Conservation (phyloP, 331 rosid genomes). For the Pyracantha coccinea region DNA sequence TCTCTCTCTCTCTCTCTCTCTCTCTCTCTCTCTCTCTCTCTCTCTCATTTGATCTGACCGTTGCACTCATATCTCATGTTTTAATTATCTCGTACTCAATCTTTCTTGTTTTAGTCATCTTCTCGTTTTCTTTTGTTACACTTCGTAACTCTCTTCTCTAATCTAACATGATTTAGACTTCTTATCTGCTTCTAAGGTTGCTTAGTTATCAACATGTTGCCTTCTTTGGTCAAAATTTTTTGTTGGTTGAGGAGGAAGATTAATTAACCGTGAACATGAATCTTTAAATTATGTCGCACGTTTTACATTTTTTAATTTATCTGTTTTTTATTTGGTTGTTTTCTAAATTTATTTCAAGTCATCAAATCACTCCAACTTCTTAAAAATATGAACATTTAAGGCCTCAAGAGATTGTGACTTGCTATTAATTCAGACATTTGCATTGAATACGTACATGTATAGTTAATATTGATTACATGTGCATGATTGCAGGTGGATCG, state of each 20-base stretch:
- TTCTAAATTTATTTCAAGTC: not conserved
- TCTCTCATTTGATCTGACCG: not conserved
- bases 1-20: not conserved
- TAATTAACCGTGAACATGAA: not conserved
- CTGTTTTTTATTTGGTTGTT: not conserved
- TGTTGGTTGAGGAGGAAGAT: not conserved
- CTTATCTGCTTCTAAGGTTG: constrained; percentile 13
- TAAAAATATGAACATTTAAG: not conserved
- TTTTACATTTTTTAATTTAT: not conserved
- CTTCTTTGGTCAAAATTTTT: constrained; percentile 1
- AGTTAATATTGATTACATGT: not conserved
- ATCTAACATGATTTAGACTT: constrained; percentile 17
- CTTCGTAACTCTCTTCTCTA: not conserved
- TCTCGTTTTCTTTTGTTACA: constrained; percentile 2
- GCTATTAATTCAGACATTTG: not conserved
- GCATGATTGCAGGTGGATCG: constrained; percentile 64
- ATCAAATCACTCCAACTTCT: not conserved
- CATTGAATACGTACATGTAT: not conserved
- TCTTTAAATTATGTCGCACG: not conserved
- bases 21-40: not conserved
- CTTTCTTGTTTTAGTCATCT: constrained; percentile 13
- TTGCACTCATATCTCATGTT: constrained; percentile 7
- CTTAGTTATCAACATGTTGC: constrained; percentile 8
- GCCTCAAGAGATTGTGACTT: not conserved
- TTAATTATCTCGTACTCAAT: not conserved